These are phyloP conservation scores for Colletotrichum sp. DNA, from an alignment of 2,329 filamentous ascomycete species.

Conservation along the genomic window DNA sequence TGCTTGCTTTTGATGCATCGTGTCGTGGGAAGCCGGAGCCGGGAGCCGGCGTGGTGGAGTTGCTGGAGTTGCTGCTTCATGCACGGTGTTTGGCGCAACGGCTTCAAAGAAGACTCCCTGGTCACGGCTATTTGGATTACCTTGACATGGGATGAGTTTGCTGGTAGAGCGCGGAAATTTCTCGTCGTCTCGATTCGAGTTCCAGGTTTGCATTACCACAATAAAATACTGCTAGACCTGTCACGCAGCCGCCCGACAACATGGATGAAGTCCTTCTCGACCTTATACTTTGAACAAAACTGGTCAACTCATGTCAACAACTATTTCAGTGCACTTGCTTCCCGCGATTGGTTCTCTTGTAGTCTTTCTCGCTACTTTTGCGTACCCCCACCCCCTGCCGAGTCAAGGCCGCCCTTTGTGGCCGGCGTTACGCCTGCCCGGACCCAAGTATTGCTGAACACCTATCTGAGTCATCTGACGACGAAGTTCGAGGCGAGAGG, in stretches of 20 bases:
- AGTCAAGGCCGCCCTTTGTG: not conserved
- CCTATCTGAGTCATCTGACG: too few species aligned
- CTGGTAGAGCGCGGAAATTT: too few species aligned
- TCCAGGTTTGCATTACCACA: accelerated
- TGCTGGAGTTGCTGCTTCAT: not conserved
- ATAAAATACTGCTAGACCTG: not conserved
- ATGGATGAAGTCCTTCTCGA: accelerated
- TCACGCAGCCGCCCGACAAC: too few species aligned
- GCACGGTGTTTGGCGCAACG: not conserved
- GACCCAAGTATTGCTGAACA: not conserved
- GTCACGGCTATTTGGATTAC: not conserved
- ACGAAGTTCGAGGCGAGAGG: not conserved
- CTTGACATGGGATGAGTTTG: too few species aligned
- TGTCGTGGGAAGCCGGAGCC: not conserved
- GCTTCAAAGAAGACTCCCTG: not conserved
- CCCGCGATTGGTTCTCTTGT: accelerated
- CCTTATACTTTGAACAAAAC: accelerated
- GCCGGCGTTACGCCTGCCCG: not conserved
- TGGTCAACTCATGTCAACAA: accelerated
- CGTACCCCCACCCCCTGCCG: too few species aligned
- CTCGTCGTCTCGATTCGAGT: not conserved
- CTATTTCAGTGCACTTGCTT: accelerated
- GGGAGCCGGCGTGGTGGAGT: accelerated
- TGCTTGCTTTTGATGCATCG: not conserved
- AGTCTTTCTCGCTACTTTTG: not conserved